phyloP scores from a whole-genome alignment of 192 early-diverging fungal genomes.

The Podila horticola region DNA sequence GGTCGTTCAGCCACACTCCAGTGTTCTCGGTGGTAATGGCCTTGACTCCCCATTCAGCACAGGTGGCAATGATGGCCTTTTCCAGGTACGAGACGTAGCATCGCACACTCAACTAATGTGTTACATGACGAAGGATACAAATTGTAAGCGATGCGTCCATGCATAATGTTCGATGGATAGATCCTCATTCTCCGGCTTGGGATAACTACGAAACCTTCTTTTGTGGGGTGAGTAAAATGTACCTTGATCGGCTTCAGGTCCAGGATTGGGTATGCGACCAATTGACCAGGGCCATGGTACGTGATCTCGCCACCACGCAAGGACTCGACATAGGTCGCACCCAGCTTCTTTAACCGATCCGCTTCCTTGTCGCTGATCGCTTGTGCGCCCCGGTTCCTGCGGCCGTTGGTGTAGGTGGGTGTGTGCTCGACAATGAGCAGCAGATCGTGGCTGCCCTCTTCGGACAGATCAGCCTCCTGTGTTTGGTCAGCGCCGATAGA shows the following conservation, averaged over 20 bases:
- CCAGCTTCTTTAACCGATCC: conserved; percentile 62
- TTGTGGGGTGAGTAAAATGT: conserved; percentile 11
- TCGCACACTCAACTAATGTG: conserved; percentile 66
- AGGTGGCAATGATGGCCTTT: conserved; percentile 78
- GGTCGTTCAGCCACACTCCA: conserved; percentile 90
- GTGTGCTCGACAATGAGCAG: conserved; percentile 85
- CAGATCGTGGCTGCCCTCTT: conserved; percentile 55
- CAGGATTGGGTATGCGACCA: conserved; percentile 94
- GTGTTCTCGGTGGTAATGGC: conserved; percentile 79
- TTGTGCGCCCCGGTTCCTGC: conserved; percentile 73
- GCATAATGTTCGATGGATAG: no score
- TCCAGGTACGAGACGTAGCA: conserved; percentile 87
- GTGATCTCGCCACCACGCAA: conserved; percentile 93
- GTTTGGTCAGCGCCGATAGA: background rate
- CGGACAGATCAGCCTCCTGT: conserved; percentile 3
- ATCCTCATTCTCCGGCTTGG: no score
- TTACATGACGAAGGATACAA: no score
- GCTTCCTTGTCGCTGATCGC: conserved; percentile 56
- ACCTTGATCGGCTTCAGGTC: conserved; percentile 79
- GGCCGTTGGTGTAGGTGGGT: conserved; percentile 92
- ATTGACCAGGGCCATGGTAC: conserved; percentile 97
- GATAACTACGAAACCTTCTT: no score
- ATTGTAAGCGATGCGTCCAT: no score
- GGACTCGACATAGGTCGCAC: conserved; percentile 83
- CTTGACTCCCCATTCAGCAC: conserved; percentile 69